These are phyloP conservation scores for Sugiyamaella grinbergsii DNA, from an alignment of 1,139 yeast genomes.

Conservation along the genomic window DNA sequence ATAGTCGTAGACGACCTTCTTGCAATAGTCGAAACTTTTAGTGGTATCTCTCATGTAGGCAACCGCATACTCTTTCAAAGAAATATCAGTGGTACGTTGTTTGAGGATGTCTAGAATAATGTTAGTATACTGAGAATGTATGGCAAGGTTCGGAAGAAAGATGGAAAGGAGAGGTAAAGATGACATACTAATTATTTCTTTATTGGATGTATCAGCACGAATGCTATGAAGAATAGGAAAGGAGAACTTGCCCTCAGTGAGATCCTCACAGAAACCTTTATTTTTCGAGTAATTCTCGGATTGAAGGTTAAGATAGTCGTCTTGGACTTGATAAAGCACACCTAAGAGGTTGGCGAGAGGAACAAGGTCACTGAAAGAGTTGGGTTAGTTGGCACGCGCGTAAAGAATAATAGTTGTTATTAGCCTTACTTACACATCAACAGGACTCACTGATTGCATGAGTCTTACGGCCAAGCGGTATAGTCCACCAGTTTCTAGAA, in stretches of 20 bases:
- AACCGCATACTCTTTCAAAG: constrained; percentile 54
- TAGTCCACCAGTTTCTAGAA: constrained; percentile 75
- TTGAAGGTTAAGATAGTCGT: constrained; percentile 70
- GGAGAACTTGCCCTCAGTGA: constrained; percentile 85
- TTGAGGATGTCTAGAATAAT: constrained; percentile 42
- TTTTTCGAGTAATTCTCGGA: constrained; percentile 55
- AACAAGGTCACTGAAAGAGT: constrained; percentile 42
- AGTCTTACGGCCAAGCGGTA: constrained; percentile 72
- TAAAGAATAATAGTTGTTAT: not conserved
- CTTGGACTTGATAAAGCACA: constrained; percentile 77
- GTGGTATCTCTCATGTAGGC: constrained; percentile 47
- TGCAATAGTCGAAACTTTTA: constrained; percentile 49
- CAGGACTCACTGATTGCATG: constrained; percentile 48
- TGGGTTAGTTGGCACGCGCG: constrained; percentile 16
- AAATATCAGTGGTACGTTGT: constrained; percentile 44
- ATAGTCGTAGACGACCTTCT: constrained; percentile 28
- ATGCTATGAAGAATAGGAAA: constrained; percentile 78
- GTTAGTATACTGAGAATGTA: constrained; percentile 11
- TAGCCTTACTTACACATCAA: constrained; percentile 26
- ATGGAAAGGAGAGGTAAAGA: not conserved
- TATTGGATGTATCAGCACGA: constrained; percentile 42
- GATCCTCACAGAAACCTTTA: constrained; percentile 86
- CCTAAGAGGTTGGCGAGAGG: constrained; percentile 80
- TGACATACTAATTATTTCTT: constrained; percentile 42
- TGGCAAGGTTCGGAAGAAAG: not conserved